These are phyloP conservation scores for Dacryopinax primogenitus DNA, from an alignment of 768 basidiomycete species.

Conservation along the genomic window DNA sequence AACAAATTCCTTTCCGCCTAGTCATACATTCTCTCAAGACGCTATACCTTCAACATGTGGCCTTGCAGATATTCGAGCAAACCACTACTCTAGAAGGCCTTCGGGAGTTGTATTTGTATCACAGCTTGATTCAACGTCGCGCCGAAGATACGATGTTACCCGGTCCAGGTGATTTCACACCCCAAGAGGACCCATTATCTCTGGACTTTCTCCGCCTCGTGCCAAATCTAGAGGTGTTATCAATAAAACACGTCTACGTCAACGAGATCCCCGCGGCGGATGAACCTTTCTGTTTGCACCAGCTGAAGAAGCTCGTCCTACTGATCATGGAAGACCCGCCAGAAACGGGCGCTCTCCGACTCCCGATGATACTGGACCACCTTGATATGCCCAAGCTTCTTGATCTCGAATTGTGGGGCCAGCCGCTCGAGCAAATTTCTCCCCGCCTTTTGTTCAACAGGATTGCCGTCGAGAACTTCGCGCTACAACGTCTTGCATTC, in stretches of 20 bases:
- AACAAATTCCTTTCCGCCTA: neutral
- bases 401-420: neutral
- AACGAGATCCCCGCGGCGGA: neutral
- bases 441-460: neutral
- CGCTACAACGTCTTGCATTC: neutral
- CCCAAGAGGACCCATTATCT: neutral
- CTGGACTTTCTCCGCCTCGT: neutral
- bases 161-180: neutral
- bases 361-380: neutral
- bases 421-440: neutral
- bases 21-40: neutral
- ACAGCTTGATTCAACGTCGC: neutral
- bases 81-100: neutral
- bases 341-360: neutral
- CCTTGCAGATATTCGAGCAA: neutral
- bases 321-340: neutral
- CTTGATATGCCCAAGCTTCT: neutral
- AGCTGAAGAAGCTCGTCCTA: neutral
- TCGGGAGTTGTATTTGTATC: neutral
- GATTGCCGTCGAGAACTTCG: neutral
- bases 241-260: neutral
- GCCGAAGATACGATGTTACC: neutral
- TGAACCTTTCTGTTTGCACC: neutral
- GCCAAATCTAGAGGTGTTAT: neutral
- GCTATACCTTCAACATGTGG: neutral